These are phyloP conservation scores for Glycine soja DNA, from an alignment of 306 rosid genomes.

Conservation along the genomic window DNA sequence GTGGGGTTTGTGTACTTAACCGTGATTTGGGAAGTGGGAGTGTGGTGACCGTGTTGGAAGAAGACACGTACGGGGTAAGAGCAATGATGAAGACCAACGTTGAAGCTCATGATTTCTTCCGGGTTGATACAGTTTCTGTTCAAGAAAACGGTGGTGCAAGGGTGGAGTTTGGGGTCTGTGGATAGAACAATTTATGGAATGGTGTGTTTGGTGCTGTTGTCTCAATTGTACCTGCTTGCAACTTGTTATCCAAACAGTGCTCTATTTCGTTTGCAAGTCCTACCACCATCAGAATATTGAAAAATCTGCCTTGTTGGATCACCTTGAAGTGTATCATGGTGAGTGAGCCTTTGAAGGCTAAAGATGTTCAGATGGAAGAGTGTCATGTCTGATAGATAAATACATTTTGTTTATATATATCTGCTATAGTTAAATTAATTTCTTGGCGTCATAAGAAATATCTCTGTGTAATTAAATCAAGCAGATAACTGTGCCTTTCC, in stretches of 20 bases:
- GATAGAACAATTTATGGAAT: constrained; percentile 50
- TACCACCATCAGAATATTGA: constrained; percentile 84
- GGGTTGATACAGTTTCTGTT: constrained; percentile 43
- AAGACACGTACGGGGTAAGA: constrained; percentile 64
- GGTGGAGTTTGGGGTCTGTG: constrained; percentile 35
- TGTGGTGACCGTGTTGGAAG: constrained; percentile 75
- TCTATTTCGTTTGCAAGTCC: constrained; percentile 87
- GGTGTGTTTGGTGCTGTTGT: constrained; percentile 54
- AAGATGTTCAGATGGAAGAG: constrained; percentile 77
- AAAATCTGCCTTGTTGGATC: constrained; percentile 76
- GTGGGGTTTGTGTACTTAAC: constrained; percentile 64
- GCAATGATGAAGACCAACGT: constrained; percentile 77
- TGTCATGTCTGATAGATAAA: too few species aligned
- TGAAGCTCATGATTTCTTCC: constrained; percentile 17
- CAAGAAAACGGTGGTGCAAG: constrained; percentile 52
- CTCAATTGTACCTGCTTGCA: constrained; percentile 53
- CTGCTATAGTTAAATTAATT: too few species aligned
- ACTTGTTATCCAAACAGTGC: constrained; percentile 69
- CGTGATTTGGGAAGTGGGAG: constrained; percentile 71
- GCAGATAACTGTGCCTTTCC: too few species aligned
- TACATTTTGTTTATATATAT: too few species aligned
- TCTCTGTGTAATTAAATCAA: too few species aligned
- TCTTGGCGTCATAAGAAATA: too few species aligned
- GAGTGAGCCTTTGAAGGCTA: constrained; percentile 70
- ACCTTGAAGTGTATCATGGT: constrained; percentile 69